Evolutionary conservation across 345 rosid species (phyloP).

Genomic region (Brassica cretica): DNA sequence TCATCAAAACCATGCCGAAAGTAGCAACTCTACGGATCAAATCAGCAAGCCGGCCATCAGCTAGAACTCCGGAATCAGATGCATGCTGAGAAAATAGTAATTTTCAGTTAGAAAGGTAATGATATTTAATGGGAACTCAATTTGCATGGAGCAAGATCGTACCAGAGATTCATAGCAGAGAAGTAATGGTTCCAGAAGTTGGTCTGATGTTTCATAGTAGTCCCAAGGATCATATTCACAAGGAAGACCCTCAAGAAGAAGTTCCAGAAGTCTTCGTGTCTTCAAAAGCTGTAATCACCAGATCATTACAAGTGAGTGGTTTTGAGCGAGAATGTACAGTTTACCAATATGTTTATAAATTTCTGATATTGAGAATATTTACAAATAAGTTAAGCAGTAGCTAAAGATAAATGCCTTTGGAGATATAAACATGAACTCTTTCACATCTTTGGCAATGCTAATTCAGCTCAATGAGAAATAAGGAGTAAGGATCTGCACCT

Average conservation of each 20-base stretch:
- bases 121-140: not conserved
- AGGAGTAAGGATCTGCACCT: slow-evolving; percentile 49
- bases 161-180: slow-evolving; percentile 90
- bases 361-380: not conserved
- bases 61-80: slow-evolving; percentile 79
- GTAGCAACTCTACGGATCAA: slow-evolving; percentile 87
- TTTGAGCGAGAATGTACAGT: not conserved
- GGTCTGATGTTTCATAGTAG: slow-evolving; percentile 78
- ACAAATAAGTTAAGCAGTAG: not conserved
- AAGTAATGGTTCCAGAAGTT: slow-evolving; percentile 82
- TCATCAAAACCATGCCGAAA: slow-evolving; percentile 89
- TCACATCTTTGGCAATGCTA: not conserved
- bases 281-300: slow-evolving; percentile 65
- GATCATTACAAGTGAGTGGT: slow-evolving; percentile 6
- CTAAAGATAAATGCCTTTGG: slow-evolving; percentile 3
- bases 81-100: slow-evolving; percentile 57
- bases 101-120: not conserved
- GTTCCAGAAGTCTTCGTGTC: slow-evolving; percentile 76
- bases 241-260: slow-evolving; percentile 90
- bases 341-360: not conserved
- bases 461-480: slow-evolving; percentile 5
- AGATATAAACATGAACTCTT: slow-evolving; percentile 4
- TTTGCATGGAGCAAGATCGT: slow-evolving; percentile 24
- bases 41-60: slow-evolving; percentile 95
- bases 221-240: slow-evolving; percentile 78